These are phyloP conservation scores for Phaeosphaeria sp. DNA, from an alignment of 2,329 filamentous ascomycete species.

Conservation along the genomic window DNA sequence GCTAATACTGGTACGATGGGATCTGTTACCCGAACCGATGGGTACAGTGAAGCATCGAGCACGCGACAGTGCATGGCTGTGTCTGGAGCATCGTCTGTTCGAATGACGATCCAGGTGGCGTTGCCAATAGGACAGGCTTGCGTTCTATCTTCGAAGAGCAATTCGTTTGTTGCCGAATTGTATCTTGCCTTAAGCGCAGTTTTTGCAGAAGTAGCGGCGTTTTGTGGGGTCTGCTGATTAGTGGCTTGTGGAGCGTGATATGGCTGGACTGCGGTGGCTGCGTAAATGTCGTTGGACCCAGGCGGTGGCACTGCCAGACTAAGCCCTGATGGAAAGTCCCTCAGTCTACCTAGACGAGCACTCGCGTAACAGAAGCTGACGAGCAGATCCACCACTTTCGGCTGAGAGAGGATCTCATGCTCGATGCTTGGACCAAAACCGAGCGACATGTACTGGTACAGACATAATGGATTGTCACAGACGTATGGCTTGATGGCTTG, in stretches of 20 bases:
- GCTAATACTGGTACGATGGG: slow-evolving; percentile 24
- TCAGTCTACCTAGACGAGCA: slow-evolving; percentile 52
- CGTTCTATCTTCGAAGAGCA: slow-evolving; percentile 50
- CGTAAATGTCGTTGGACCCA: slow-evolving; percentile 23
- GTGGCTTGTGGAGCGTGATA: slow-evolving; percentile 1
- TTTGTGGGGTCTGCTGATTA: neutral
- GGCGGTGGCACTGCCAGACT: slow-evolving; percentile 58
- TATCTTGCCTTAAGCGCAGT: slow-evolving; percentile 28
- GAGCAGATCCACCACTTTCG: slow-evolving; percentile 83
- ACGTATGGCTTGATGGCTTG: slow-evolving; percentile 77
- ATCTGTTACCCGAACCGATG: slow-evolving; percentile 47
- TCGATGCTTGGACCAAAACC: slow-evolving; percentile 86
- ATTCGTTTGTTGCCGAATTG: slow-evolving; percentile 49
- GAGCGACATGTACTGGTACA: slow-evolving; percentile 88
- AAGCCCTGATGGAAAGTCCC: slow-evolving; percentile 64
- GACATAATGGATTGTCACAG: slow-evolving; percentile 75
- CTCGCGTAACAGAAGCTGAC: slow-evolving; percentile 79
- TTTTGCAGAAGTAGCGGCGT: neutral
- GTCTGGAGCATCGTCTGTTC: slow-evolving; percentile 16
- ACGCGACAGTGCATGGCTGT: slow-evolving; percentile 59
- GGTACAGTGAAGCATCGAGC: slow-evolving; percentile 52
- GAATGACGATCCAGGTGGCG: slow-evolving; percentile 62
- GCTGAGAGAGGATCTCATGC: slow-evolving; percentile 79
- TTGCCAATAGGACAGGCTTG: slow-evolving; percentile 45
- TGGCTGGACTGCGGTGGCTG: neutral